Evolutionary conservation across 345 rosid species (phyloP).

Genomic region (Gossypium bickii): DNA sequence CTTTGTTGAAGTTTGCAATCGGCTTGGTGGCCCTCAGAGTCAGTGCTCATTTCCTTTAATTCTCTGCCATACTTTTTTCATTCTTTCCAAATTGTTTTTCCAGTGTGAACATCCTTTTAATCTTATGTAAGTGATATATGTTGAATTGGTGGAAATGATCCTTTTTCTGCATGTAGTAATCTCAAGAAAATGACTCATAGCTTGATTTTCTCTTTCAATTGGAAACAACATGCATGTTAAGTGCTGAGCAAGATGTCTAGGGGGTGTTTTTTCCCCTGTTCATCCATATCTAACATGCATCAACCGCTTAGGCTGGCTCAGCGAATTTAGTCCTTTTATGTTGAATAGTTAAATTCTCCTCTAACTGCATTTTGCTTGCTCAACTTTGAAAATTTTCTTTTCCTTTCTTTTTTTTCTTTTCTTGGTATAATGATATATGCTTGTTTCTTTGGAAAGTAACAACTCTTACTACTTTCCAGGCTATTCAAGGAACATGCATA

Average conservation of each 20-base stretch:
- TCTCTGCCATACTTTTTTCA: neutral
- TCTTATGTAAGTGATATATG: neutral
- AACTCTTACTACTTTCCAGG: neutral
- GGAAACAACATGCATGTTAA: slow-evolving; percentile 6
- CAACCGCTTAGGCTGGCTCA: neutral
- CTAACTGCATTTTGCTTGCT: neutral
- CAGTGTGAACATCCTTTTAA: neutral
- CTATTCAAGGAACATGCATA: neutral
- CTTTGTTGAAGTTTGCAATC: slow-evolving; percentile 2
- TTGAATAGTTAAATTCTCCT: neutral
- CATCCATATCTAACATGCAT: slow-evolving; percentile 1
- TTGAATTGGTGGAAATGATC: slow-evolving; percentile 3
- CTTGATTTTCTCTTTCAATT: neutral
- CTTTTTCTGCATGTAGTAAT: neutral
- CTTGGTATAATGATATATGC: neutral
- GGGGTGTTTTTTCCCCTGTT: neutral
- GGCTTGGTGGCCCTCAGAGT: slow-evolving; percentile 12
- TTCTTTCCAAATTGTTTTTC: neutral
- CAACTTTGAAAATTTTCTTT: neutral
- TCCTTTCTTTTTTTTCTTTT: neutral
- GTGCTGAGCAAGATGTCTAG: neutral
- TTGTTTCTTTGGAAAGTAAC: neutral
- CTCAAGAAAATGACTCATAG: slow-evolving; percentile 4
- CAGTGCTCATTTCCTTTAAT: slow-evolving; percentile 7
- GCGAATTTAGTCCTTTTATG: neutral